Percentiles rank a stretch among this genome's conserved stretches.
Evolutionary conservation across 2,329 filamentous ascomycete species (phyloP).

Genomic region (Epichloe amarillans): DNA sequence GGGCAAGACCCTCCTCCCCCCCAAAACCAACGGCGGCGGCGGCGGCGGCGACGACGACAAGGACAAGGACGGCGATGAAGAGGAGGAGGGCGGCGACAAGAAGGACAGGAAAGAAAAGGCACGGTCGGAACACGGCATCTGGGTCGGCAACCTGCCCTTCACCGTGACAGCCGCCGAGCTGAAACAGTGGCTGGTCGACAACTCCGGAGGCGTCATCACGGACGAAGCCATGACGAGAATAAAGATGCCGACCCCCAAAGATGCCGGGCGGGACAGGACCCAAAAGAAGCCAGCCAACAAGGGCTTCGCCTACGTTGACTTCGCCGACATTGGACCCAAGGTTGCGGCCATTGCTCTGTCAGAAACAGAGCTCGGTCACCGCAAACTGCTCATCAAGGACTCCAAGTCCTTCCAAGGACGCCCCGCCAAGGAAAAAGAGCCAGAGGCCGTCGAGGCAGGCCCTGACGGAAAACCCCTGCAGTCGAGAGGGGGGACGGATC

Average conservation of each 20-base stretch:
- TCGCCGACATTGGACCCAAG: constrained; percentile 55
- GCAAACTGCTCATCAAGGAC: constrained; percentile 86
- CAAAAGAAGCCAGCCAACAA: constrained; percentile 48
- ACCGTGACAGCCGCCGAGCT: constrained; percentile 60
- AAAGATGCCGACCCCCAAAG: constrained; percentile 58
- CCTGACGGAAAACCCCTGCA: constrained; percentile 18
- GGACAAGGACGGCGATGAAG: constrained; percentile 19
- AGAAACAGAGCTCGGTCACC: constrained; percentile 65
- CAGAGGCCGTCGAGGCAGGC: constrained; percentile 14
- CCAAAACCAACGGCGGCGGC: constrained; percentile 24
- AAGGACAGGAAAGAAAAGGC: constrained; percentile 32
- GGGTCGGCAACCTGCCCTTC: constrained; percentile 95
- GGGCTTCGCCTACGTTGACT: constrained; percentile 95
- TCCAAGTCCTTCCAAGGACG: constrained; percentile 83
- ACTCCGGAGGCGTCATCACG: constrained; percentile 51
- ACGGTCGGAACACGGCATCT: constrained; percentile 74
- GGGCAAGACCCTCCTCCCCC: constrained; percentile 47
- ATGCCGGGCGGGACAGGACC: constrained; percentile 21
- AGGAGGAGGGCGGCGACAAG: constrained; percentile 22
- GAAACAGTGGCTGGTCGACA: constrained; percentile 64
- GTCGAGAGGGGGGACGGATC: constrained; percentile 19
- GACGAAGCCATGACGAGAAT: constrained; percentile 69
- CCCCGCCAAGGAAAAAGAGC: constrained; percentile 48
- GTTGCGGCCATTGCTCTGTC: constrained; percentile 71
- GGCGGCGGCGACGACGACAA: too few relatives aligned